Evolutionary conservation across 1,284 basidiomycete species (phyloP), one percentile per base, ranked within the genome.

Genomic region (Cryptococcus floricola): DNA sequence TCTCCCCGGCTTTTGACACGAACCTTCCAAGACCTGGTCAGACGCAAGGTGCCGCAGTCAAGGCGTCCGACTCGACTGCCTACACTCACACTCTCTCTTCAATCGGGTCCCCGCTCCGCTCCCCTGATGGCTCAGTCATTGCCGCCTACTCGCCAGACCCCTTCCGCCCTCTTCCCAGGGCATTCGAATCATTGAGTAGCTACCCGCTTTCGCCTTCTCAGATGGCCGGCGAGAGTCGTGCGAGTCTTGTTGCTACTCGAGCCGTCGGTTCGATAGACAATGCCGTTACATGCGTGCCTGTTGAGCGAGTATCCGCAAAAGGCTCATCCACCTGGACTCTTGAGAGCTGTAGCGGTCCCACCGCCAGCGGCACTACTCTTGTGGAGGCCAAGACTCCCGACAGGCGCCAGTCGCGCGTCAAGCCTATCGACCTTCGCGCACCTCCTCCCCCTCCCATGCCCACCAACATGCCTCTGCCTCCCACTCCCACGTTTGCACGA

Each of bases 381-480:
- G 27, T 31, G 23, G 25, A 31, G 13, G 54, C 46, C 39, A 54
- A 61, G 50, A 61, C 59, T 16, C 58, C 55, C 14, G 53, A 57
- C 14, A 42, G 19, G 16, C 10, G 45, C n/a, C 44, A 43, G 18
- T 47, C 43, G 28, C 55, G 53, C 31, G 28, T n/a, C n/a, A 42
- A 43, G 19, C 3, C 12, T 8, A 27, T 10, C 13, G 53, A 56
- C 2, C 50, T 54, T 38, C 31, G 69, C 55, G 63, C 69, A 9
- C 65, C 69, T 7, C 69, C 67, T 1, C 69, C 69, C 1, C 68
- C 67, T 2, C 68, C 69, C 2, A 61, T 71, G 51, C 69, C 69
- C 1, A 44, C 54, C 10, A 53, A 60, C 48, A 61, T 71, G 58
- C 69, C 69, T 19, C 56, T 71, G 0, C 69, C 69, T 3, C 69